Evolutionary conservation across 2,329 filamentous ascomycete species (phyloP).

Genomic region (Ophiostoma perfectum): DNA sequence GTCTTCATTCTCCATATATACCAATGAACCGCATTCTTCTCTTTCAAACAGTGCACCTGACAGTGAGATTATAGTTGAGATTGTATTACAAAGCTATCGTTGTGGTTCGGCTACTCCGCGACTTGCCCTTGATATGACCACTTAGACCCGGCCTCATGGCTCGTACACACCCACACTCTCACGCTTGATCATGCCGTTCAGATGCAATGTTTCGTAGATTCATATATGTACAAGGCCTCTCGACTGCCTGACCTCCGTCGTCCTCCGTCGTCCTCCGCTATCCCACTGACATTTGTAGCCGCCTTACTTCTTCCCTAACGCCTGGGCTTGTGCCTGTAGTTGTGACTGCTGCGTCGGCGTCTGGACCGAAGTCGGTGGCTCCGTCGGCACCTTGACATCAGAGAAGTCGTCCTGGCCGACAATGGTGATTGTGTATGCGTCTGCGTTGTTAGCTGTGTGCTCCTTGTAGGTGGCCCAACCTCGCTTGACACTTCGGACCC

Average conservation of each 20-base stretch:
- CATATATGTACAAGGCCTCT: background rate
- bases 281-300: too few relatives aligned
- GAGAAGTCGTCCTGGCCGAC: conserved; percentile 97
- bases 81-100: too few relatives aligned
- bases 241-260: background rate
- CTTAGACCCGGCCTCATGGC: too few relatives aligned
- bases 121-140: too few relatives aligned
- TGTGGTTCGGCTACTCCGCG: too few relatives aligned
- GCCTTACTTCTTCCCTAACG: conserved; percentile 23
- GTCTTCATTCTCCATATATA: background rate
- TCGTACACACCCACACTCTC: background rate
- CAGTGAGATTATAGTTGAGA: too few relatives aligned
- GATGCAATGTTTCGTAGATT: background rate
- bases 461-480: too few relatives aligned
- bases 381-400: conserved; percentile 83
- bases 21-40: conserved; percentile 1
- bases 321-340: conserved; percentile 19
- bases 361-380: conserved; percentile 39
- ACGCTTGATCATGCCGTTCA: background rate
- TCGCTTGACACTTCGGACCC: too few relatives aligned
- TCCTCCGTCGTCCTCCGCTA: background rate
- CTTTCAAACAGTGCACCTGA: too few relatives aligned
- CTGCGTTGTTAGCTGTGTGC: conserved; percentile 32
- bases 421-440: conserved; percentile 64
- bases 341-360: conserved; percentile 32